phyloP scores from a whole-genome alignment of 2,329 filamentous ascomycete genomes.

The Hypoxylon sp. region DNA sequence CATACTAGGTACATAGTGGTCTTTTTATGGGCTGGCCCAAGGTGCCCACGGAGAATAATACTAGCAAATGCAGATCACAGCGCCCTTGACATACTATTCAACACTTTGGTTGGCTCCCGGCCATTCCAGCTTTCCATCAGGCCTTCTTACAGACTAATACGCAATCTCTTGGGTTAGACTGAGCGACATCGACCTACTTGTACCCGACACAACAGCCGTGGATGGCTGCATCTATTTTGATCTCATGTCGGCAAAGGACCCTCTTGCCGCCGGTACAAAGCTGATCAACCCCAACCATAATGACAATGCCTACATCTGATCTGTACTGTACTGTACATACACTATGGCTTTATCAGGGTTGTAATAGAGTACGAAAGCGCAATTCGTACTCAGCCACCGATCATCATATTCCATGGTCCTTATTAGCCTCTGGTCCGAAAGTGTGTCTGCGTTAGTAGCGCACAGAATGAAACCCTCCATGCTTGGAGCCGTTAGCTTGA shows the following conservation, averaged over 20 bases:
- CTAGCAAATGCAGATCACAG: slow-evolving; percentile 36
- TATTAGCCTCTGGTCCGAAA: slow-evolving; percentile 44
- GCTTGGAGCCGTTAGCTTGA: slow-evolving; percentile 45
- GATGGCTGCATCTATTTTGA: slow-evolving; percentile 36
- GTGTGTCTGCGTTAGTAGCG: slow-evolving; percentile 27
- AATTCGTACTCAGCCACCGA: slow-evolving; percentile 41
- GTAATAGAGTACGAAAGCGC: slow-evolving; percentile 29
- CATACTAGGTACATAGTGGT: slow-evolving; percentile 1
- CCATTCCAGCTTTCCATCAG: slow-evolving; percentile 23
- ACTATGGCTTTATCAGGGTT: slow-evolving; percentile 22
- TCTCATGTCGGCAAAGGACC: slow-evolving; percentile 18
- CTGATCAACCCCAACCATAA: slow-evolving; percentile 28
- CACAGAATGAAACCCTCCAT: slow-evolving; percentile 50
- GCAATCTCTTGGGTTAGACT: slow-evolving; percentile 4
- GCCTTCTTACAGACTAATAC: slow-evolving; percentile 12
- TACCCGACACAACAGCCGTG: slow-evolving; percentile 30
- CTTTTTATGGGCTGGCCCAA: slow-evolving; percentile 20
- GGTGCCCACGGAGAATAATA: slow-evolving; percentile 21
- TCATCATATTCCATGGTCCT: slow-evolving; percentile 37
- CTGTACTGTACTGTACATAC: background rate
- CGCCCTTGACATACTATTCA: slow-evolving; percentile 9
- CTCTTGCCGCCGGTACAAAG: slow-evolving; percentile 33
- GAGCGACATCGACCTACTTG: background rate
- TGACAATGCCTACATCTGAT: slow-evolving; percentile 5
- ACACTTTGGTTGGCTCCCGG: slow-evolving; percentile 16